These are phyloP conservation scores for Monosporozyma aquatica DNA, from an alignment of 805 yeast genomes.

Conservation along the genomic window DNA sequence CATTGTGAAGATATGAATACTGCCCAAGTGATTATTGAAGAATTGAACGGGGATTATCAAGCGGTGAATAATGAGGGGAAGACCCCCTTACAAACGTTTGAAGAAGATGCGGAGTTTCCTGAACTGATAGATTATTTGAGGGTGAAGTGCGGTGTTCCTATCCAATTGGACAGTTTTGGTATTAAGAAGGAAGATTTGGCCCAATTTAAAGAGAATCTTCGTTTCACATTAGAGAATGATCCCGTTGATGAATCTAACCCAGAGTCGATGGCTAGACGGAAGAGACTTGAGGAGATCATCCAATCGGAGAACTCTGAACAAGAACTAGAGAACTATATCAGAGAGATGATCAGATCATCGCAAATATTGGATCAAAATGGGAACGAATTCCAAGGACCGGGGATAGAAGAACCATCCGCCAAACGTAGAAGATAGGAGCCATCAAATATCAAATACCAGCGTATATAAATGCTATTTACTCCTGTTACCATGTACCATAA, in stretches of 20 bases:
- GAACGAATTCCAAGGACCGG: conserved; percentile 11
- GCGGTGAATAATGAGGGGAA: conserved; percentile 63
- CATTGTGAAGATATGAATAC: conserved; percentile 65
- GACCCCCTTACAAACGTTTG: conserved; percentile 64
- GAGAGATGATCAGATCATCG: conserved; percentile 49
- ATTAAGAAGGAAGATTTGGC: conserved; percentile 25
- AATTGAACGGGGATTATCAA: conserved; percentile 56
- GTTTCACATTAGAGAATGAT: conserved; percentile 47
- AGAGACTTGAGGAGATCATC: conserved; percentile 58
- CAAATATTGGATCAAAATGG: conserved; percentile 30
- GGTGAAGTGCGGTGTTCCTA: conserved; percentile 29
- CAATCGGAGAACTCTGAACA: conserved; percentile 77
- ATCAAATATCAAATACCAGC: background rate
- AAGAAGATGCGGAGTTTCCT: conserved; percentile 79
- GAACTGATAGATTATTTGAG: conserved; percentile 61
- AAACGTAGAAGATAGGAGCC: conserved; percentile 8
- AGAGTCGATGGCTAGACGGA: conserved; percentile 48
- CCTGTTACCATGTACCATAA: background rate
- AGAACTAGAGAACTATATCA: conserved; percentile 57
- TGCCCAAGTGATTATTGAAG: conserved; percentile 60
- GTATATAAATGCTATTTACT: no score
- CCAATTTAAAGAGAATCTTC: conserved; percentile 37
- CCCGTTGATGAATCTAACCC: conserved; percentile 33
- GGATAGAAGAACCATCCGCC: conserved; percentile 18
- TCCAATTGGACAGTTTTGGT: conserved; percentile 18